Percentiles rank a stretch among this genome's conserved stretches.
Evolutionary conservation across 805 yeast genomes (phyloP).

Genomic region (Yarrowia keelungensis): DNA sequence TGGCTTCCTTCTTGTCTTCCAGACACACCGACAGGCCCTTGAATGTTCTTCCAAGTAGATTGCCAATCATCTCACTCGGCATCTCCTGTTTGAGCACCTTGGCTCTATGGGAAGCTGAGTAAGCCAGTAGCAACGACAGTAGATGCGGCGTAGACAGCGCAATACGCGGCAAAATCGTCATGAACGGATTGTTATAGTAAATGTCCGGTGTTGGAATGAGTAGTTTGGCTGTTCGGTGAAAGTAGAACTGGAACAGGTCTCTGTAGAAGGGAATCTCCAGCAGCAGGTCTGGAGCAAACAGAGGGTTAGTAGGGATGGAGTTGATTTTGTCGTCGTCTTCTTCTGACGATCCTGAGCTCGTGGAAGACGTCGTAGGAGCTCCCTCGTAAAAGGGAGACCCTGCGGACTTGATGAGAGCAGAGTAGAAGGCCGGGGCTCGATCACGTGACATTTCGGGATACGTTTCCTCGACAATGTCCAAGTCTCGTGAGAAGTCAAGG

Average conservation of each 20-base stretch:
- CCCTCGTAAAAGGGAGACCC: slow-evolving; percentile 14
- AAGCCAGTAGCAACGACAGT: slow-evolving; percentile 62
- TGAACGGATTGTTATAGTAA: slow-evolving; percentile 70
- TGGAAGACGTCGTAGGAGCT: slow-evolving; percentile 7
- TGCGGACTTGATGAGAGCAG: slow-evolving; percentile 2
- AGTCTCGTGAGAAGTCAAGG: slow-evolving; percentile 11
- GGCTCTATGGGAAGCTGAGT: slow-evolving; percentile 55
- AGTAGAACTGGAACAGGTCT: slow-evolving; percentile 68
- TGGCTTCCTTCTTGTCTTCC: slow-evolving; percentile 59
- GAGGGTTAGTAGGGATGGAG: slow-evolving; percentile 50
- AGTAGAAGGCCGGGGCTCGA: slow-evolving; percentile 4
- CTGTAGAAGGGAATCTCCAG: slow-evolving; percentile 65
- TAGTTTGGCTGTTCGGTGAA: slow-evolving; percentile 63
- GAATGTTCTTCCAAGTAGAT: slow-evolving; percentile 63
- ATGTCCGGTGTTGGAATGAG: slow-evolving; percentile 70
- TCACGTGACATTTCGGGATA: slow-evolving; percentile 19
- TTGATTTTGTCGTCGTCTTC: slow-evolving; percentile 47
- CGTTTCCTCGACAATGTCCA: slow-evolving; percentile 32
- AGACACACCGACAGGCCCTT: slow-evolving; percentile 61
- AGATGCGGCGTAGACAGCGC: slow-evolving; percentile 66
- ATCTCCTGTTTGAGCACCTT: slow-evolving; percentile 40
- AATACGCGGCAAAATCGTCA: slow-evolving; percentile 67
- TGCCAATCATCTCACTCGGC: slow-evolving; percentile 55
- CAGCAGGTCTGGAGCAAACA: slow-evolving; percentile 62
- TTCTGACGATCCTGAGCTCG: slow-evolving; percentile 11